Evolutionary conservation across 768 basidiomycete species (phyloP).

Genomic region (Tylopilus plumbeoviolaceoides): DNA sequence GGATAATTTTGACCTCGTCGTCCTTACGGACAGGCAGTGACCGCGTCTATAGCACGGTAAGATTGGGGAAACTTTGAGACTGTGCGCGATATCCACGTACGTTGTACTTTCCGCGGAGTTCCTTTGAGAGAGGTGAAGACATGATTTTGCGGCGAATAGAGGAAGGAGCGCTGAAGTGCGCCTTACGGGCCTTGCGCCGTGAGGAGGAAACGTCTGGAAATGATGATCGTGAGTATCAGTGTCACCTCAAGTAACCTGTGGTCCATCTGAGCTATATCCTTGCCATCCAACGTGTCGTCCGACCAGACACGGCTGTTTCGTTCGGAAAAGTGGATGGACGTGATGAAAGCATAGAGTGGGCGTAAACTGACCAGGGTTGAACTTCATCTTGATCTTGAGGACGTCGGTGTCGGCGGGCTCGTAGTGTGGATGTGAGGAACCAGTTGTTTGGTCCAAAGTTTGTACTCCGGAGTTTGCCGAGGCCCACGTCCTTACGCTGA

Average conservation of each 20-base stretch:
- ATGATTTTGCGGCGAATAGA: constrained; percentile 96
- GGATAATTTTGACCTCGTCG: constrained; percentile 94
- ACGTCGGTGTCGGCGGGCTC: constrained; percentile 43
- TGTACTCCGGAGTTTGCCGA: constrained; percentile 25
- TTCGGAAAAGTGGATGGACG: constrained; percentile 15
- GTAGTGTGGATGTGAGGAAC: constrained; percentile 17
- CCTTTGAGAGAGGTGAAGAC: constrained; percentile 94
- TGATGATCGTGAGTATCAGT: constrained; percentile 31
- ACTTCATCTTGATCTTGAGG: constrained; percentile 77
- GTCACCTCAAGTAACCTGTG: constrained; percentile 8
- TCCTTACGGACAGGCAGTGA: constrained; percentile 96
- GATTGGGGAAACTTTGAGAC: background rate
- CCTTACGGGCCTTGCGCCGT: constrained; percentile 97
- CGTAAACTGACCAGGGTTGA: constrained; percentile 70
- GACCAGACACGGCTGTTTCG: constrained; percentile 28
- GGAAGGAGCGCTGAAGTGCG: constrained; percentile 94
- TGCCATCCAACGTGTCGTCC: constrained; percentile 53
- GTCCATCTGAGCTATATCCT: constrained; percentile 40
- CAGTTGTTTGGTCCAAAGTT: constrained; percentile 37
- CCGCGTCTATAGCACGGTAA: constrained; percentile 53
- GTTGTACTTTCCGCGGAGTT: constrained; percentile 87
- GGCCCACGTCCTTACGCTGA: no score
- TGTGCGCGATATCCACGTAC: constrained; percentile 43
- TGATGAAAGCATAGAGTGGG: constrained; percentile 15
- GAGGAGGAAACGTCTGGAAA: constrained; percentile 80